These are phyloP conservation scores for Sclerotinia glacialis DNA, from an alignment of 2,329 filamentous ascomycete genomes.

Conservation along the genomic window DNA sequence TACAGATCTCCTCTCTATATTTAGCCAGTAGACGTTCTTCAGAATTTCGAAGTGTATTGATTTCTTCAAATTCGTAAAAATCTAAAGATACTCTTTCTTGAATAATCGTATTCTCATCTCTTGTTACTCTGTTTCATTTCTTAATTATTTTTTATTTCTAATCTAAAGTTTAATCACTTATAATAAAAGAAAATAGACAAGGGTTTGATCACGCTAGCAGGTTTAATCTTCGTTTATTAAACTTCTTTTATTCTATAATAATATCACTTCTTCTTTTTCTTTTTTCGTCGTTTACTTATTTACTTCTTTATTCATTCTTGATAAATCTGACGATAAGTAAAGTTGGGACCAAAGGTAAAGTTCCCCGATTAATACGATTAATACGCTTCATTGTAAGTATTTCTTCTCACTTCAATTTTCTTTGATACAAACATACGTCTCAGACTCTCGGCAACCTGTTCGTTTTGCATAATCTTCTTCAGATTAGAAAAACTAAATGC, in stretches of 20 bases:
- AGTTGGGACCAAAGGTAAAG: neutral
- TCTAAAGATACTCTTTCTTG: too few relatives aligned
- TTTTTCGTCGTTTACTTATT: neutral
- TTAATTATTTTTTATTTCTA: neutral
- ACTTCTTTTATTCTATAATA: neutral
- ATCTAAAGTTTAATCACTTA: neutral
- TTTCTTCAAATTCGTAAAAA: neutral
- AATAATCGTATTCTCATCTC: neutral
- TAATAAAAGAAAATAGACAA: neutral
- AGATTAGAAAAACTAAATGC: neutral
- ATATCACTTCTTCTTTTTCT: too few relatives aligned
- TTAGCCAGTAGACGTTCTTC: neutral
- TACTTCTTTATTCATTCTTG: neutral
- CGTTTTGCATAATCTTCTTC: conserved; percentile 11
- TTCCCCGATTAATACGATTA: neutral
- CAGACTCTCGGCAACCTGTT: neutral
- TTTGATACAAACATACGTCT: conserved; percentile 2
- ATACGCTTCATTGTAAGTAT: neutral
- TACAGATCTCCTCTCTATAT: neutral
- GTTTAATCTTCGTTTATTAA: conserved; percentile 13
- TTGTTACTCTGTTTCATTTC: neutral
- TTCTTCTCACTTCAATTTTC: neutral
- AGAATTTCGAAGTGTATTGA: neutral
- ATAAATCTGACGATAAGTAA: neutral
- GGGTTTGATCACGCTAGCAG: conserved; percentile 3